phyloP scores from a whole-genome alignment of 805 yeast species.

The Ogataea nonfermentans region DNA sequence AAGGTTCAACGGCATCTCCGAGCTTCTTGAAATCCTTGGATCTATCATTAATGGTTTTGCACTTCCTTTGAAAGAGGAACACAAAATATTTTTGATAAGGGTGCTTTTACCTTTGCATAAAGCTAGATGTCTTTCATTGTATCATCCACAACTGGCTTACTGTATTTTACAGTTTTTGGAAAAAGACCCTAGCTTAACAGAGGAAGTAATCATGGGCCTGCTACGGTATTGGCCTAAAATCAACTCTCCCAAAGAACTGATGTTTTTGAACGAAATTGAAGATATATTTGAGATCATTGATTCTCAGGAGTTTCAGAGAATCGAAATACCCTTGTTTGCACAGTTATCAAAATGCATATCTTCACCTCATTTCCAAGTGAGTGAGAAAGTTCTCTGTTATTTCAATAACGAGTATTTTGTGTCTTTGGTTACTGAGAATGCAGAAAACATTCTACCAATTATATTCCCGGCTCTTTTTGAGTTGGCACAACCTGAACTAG shows the following conservation, averaged over 20 bases:
- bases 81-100: constrained; percentile 82
- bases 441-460: constrained; percentile 89
- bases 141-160: constrained; percentile 96
- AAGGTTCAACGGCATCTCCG: constrained; percentile 93
- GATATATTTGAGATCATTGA: constrained; percentile 96
- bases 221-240: constrained; percentile 96
- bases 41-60: constrained; percentile 98
- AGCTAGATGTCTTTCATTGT: constrained; percentile 80
- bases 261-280: constrained; percentile 94
- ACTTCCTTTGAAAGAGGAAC: constrained; percentile 94
- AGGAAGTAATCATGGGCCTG: constrained; percentile 93
- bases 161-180: constrained; percentile 96
- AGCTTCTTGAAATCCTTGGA: constrained; percentile 90
- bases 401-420: constrained; percentile 96
- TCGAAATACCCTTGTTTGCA: constrained; percentile 89
- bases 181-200: constrained; percentile 88
- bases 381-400: constrained; percentile 89
- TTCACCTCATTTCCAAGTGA: constrained; percentile 95
- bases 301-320: constrained; percentile 85
- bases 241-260: constrained; percentile 90
- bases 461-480: constrained; percentile 88
- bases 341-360: constrained; percentile 92
- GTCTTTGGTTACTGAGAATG: constrained; percentile 85
- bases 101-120: constrained; percentile 92
- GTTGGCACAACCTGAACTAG: constrained; percentile 50